These are phyloP conservation scores for Gynandropsis gynandra DNA, from an alignment of 345 rosid species.

Conservation along the genomic window DNA sequence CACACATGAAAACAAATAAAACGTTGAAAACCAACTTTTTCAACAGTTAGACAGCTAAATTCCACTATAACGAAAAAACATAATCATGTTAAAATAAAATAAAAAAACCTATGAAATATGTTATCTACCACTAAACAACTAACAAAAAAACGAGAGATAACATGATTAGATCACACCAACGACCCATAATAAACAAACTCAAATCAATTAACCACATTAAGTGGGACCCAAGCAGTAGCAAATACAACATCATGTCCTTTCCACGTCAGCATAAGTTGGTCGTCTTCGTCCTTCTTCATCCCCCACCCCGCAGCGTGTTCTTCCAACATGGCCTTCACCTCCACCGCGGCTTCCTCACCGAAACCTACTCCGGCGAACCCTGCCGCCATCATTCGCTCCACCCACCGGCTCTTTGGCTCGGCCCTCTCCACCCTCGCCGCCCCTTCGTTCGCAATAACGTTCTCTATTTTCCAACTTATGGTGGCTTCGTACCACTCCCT, in stretches of 20 bases:
- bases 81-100: no score
- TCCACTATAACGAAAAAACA: no score
- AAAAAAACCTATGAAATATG: no score
- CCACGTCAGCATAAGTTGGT: slow-evolving; percentile 57
- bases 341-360: slow-evolving; percentile 47
- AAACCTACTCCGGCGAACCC: slow-evolving; percentile 42
- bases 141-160: no score
- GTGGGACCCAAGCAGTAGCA: slow-evolving; percentile 74
- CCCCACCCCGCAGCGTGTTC: slow-evolving; percentile 97
- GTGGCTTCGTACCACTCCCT: slow-evolving; percentile 80
- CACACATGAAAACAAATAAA: no score
- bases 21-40: no score
- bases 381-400: slow-evolving; percentile 60
- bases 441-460: slow-evolving; percentile 76
- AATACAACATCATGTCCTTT: slow-evolving; percentile 91
- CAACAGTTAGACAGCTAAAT: no score
- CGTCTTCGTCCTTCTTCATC: slow-evolving; percentile 70
- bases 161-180: background rate
- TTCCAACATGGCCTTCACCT: slow-evolving; percentile 71
- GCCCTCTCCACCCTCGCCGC: slow-evolving; percentile 63
- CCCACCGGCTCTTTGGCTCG: slow-evolving; percentile 68
- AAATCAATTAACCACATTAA: background rate
- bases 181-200: background rate
- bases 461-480: slow-evolving; percentile 75
- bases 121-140: no score